Conservation (phyloP, 192 early-diverging fungal genomes). For the Backusella macrospora region DNA sequence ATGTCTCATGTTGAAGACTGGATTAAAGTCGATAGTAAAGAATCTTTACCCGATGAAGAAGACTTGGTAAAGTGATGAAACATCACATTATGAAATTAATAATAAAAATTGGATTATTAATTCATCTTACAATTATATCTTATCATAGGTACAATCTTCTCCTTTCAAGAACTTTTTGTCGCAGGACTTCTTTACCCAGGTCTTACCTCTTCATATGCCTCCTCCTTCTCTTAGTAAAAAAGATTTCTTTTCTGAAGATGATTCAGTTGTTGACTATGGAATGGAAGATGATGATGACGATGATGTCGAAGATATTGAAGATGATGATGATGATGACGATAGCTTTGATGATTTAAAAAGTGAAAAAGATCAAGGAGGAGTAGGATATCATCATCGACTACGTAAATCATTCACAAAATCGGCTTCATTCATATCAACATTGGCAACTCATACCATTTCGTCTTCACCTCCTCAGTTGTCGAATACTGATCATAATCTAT, state of each 20-base stretch:
- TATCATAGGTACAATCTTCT: constrained; percentile 21
- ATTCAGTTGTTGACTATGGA: constrained; percentile 4
- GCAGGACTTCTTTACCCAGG: constrained; percentile 28
- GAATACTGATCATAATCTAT: neutral
- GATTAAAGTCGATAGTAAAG: constrained; percentile 39
- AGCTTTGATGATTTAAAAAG: neutral
- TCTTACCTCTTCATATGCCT: constrained; percentile 38
- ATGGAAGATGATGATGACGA: constrained; percentile 6
- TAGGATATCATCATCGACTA: constrained; percentile 19
- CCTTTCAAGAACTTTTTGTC: constrained; percentile 32
- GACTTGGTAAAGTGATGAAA: constrained; percentile 27
- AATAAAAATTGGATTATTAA: neutral
- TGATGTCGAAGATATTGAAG: constrained; percentile 5
- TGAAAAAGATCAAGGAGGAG: neutral
- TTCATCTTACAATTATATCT: neutral
- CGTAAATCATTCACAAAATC: constrained; percentile 25
- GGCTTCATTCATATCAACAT: constrained; percentile 23
- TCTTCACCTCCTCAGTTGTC: constrained; percentile 24
- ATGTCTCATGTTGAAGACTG: constrained; percentile 41
- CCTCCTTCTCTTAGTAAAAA: constrained; percentile 33
- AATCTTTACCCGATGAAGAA: constrained; percentile 38
- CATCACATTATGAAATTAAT: neutral
- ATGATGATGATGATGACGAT: neutral
- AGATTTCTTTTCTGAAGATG: constrained; percentile 4
- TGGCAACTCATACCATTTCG: constrained; percentile 26